A percentile compares a stretch with the other conserved stretches of the same genome.
Conservation (phyloP, 305 asterid species). For the Plantago coronopus region DNA sequence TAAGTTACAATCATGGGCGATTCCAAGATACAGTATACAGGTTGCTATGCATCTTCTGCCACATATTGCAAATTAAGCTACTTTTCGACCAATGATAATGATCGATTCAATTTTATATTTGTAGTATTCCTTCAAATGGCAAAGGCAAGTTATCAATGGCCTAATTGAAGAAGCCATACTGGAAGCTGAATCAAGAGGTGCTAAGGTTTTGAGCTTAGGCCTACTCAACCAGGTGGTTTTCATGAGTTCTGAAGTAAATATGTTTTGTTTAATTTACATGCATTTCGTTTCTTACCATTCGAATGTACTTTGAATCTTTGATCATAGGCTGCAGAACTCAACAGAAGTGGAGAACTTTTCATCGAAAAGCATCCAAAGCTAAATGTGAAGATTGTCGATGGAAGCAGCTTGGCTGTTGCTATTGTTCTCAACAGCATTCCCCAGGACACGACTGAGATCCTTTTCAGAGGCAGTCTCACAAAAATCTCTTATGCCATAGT, state of each 20-base stretch:
- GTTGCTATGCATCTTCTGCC: slow-evolving; percentile 19
- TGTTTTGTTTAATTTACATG: background rate
- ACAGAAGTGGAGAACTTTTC: slow-evolving; percentile 38
- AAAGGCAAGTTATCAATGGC: slow-evolving; percentile 37
- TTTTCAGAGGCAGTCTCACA: slow-evolving; percentile 41
- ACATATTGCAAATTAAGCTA: background rate
- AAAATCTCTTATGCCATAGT: slow-evolving; percentile 54
- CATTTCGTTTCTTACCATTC: background rate
- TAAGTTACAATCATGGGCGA: slow-evolving; percentile 56
- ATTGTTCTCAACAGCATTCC: slow-evolving; percentile 48
- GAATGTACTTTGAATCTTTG: background rate
- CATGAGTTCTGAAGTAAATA: background rate
- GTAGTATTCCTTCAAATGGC: slow-evolving; percentile 47
- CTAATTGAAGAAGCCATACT: slow-evolving; percentile 65
- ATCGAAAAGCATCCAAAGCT: slow-evolving; percentile 36
- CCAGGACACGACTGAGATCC: slow-evolving; percentile 33
- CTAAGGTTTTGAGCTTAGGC: slow-evolving; percentile 65
- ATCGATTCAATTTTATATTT: background rate
- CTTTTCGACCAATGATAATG: background rate
- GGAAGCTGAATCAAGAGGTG: slow-evolving; percentile 57
- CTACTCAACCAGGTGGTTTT: slow-evolving; percentile 60
- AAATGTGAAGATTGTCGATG: slow-evolving; percentile 35
- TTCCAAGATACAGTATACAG: slow-evolving; percentile 62
- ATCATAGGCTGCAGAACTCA: slow-evolving; percentile 44
- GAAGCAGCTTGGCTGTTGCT: slow-evolving; percentile 47